Conservation (phyloP, 805 yeast genomes). For the Groenewaldozyma tartarivorans region DNA sequence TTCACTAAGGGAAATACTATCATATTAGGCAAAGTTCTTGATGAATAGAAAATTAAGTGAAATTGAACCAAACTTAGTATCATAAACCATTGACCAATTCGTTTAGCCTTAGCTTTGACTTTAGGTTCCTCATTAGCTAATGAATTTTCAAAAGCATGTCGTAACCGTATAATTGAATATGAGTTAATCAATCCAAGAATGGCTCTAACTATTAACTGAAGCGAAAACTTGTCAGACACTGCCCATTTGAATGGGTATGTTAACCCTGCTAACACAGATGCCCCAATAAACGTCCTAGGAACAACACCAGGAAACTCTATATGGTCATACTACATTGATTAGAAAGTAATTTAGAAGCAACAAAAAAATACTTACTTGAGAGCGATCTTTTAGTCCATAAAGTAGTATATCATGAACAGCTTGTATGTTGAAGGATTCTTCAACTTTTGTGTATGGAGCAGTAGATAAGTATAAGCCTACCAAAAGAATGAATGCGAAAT, state of each 20-base stretch:
- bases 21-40: constrained; percentile 82
- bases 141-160: constrained; percentile 29
- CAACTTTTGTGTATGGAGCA: constrained; percentile 86
- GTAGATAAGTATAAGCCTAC: constrained; percentile 37
- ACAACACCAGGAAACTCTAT: constrained; percentile 76
- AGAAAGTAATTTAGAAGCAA: neutral
- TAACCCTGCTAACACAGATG: constrained; percentile 42
- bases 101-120: neutral
- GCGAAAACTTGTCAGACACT: constrained; percentile 34
- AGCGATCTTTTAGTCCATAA: constrained; percentile 39
- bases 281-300: constrained; percentile 75
- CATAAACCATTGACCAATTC: constrained; percentile 41
- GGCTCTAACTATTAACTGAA: constrained; percentile 49
- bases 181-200: constrained; percentile 57
- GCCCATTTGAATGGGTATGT: constrained; percentile 26
- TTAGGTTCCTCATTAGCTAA: constrained; percentile 16
- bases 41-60: constrained; percentile 69
- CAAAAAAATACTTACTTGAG: neutral
- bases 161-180: constrained; percentile 40
- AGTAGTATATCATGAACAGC: constrained; percentile 75
- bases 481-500: constrained; percentile 18
- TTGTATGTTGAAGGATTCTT: constrained; percentile 85
- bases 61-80: constrained; percentile 55
- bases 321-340: constrained; percentile 51
- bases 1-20: constrained; percentile 65